Evolutionary conservation across 1,139 yeast genomes (phyloP).

Genomic region (Tardiomyces digboiensis): DNA sequence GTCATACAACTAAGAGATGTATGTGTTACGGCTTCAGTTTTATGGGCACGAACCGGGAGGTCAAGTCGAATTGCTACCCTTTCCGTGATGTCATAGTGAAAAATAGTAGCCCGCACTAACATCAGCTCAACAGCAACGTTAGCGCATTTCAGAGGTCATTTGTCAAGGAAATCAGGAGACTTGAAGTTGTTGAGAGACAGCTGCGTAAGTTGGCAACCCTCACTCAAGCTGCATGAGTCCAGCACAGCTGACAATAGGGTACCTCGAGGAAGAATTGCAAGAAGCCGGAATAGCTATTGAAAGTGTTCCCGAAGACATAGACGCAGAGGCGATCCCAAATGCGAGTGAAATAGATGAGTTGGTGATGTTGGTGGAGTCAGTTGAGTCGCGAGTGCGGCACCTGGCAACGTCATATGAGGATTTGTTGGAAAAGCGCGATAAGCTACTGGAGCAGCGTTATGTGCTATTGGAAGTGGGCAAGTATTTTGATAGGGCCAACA

Average conservation of each 20-base stretch:
- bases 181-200: slow-evolving; percentile 58
- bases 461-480: slow-evolving; percentile 61
- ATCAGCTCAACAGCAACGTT: slow-evolving; percentile 54
- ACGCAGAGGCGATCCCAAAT: slow-evolving; percentile 33
- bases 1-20: slow-evolving; percentile 30
- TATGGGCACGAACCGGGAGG: too few species aligned
- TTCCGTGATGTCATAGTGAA: too few species aligned
- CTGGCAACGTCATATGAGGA: slow-evolving; percentile 47
- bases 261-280: slow-evolving; percentile 16
- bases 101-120: slow-evolving; percentile 9
- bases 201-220: slow-evolving; percentile 28
- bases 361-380: slow-evolving; percentile 51
- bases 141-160: slow-evolving; percentile 83
- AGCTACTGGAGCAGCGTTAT: slow-evolving; percentile 52
- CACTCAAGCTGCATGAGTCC: background rate
- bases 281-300: slow-evolving; percentile 19
- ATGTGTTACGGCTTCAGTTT: too few species aligned
- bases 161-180: slow-evolving; percentile 65
- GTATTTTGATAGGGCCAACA: slow-evolving; percentile 38
- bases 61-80: too few species aligned
- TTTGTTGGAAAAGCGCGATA: slow-evolving; percentile 44
- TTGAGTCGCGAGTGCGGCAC: slow-evolving; percentile 50
- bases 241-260: slow-evolving; percentile 3
- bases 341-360: slow-evolving; percentile 71
- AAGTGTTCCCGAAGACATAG: slow-evolving; percentile 16